Evolutionary conservation across 192 early-diverging fungal genomes (phyloP), one percentile per base, ranked within the genome.

Genomic region (Piromyces finnis): DNA sequence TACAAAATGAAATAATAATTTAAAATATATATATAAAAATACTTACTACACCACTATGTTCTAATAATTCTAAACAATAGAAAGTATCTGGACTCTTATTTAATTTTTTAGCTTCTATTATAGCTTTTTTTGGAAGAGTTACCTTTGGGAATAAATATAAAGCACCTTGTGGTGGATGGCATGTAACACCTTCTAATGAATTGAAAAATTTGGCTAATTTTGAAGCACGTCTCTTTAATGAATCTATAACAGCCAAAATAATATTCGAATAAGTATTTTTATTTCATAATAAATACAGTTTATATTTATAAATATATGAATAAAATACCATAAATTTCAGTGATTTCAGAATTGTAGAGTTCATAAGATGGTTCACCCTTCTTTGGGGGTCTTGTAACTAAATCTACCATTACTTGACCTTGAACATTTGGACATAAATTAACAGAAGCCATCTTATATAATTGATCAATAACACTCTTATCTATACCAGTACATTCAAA

Each of bases 71-170:
- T 88, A 99, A 84, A 86, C 93, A 94, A 87, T 99, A 99, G 78
- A 93, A 87, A 78, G 88, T 92, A 85, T 99, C 97, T 18, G 96
- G 93, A 85, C 91, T 84, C 86, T 91, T 89, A 30, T 92, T 91
- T 30, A 83, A 84, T n/a, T 84, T 85, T 41, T 88, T 84, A 68
- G 96, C 96, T 77, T 91, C 94, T 39, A 88, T 90, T 29, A 97
- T 86, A 59, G 95, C 95, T 80, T 89, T 91, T 79, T 85, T 79
- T 28, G 96, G 93, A 14, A 98, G 83, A 68, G 82, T 81, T 79
- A 99, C 90, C 30, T 83, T 86, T 22, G 97, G 97, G 90, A 98
- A 98, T 79, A 96, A 88, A 86, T 99, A 99, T 96, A 99, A 96
- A 79, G 97, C 93, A 78, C 97, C 97, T 80, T 87, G 86, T 1